Evolutionary conservation across 2,329 filamentous ascomycete genomes (phyloP), one percentile per base, ranked within the genome.

Genomic region (Colletotrichum paranaense): DNA sequence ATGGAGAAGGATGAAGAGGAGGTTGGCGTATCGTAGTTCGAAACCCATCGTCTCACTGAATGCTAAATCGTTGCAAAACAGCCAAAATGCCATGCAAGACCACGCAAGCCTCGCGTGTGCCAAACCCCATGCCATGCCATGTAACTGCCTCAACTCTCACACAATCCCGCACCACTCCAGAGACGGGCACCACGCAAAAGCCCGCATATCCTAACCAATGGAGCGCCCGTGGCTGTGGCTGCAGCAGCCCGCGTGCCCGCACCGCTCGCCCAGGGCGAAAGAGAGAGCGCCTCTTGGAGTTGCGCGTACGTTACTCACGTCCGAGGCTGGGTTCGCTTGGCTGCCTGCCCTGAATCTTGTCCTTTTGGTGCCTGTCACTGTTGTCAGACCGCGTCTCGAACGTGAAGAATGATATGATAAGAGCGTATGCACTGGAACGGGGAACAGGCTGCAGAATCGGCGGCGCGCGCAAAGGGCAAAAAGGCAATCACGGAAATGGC

Each of bases 151-250:
- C 62, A 30, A 63, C 38, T 35, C 49, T 24, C 67, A 12, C 19
- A 49, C 42, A 49, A 49, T 49, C 19, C 42, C 42, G 42, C 42
- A n/a, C 42, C 42, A 49, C 42, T 32, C 38, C 38, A 42, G 14
- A 42, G 38, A 42, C 14, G 38, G 42, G 42, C 42, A 49, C 6
- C 19, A 49, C 42, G 7, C 42, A 49, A 49, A 49, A 49, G 42
- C 22, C 52, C 30, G 26, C n/a, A 28, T 46, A 53, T 68, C 53
- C 53, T 72, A 28, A 38, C 58, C 49, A 9, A 68, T 49, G 26
- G 35, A 68, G 62, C 68, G 68, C 52, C 52, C 49, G 57, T 62
- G 68, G 64, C 64, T 68, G 52, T 68, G 68, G 38, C 64, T 72
- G 56, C 68, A 57, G 63, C 68, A 57, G 49, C 63, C 63, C 38